phyloP scores from a whole-genome alignment of 345 rosid genomes.

The Tarenaya hassleriana region DNA sequence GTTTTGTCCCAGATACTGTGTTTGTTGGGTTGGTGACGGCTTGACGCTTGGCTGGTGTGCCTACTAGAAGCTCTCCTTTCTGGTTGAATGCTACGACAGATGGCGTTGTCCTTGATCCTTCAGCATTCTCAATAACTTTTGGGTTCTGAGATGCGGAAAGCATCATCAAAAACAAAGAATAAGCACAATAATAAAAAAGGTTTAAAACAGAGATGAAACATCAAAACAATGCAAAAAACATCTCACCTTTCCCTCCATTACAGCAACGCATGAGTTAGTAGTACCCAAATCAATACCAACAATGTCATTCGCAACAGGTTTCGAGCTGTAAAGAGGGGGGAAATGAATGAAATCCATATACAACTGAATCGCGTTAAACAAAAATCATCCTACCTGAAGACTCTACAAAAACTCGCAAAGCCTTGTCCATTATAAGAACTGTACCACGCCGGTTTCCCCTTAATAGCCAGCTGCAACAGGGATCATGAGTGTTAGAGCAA shows the following conservation, averaged over 20 bases:
- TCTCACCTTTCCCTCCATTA: constrained; percentile 96
- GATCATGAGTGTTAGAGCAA: neutral
- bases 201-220: neutral
- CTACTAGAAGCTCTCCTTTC: constrained; percentile 72
- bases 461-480: constrained; percentile 44
- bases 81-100: constrained; percentile 80
- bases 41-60: constrained; percentile 90
- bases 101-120: constrained; percentile 91
- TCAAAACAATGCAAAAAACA: neutral
- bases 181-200: neutral
- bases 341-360: neutral
- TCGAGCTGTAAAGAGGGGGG: constrained; percentile 42
- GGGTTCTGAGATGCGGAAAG: constrained; percentile 48
- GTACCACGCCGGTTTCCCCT: constrained; percentile 42
- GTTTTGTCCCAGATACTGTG: constrained; percentile 71
- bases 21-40: constrained; percentile 88
- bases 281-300: constrained; percentile 98
- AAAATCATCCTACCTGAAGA: constrained; percentile 56
- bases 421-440: constrained; percentile 36
- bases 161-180: neutral
- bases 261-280: constrained; percentile 93
- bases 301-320: constrained; percentile 77
- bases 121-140: constrained; percentile 84
- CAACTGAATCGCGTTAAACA: constrained; percentile 1
- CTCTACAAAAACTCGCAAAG: constrained; percentile 49